phyloP scores from a whole-genome alignment of 116 monocot genomes.

The Zostera marina region DNA sequence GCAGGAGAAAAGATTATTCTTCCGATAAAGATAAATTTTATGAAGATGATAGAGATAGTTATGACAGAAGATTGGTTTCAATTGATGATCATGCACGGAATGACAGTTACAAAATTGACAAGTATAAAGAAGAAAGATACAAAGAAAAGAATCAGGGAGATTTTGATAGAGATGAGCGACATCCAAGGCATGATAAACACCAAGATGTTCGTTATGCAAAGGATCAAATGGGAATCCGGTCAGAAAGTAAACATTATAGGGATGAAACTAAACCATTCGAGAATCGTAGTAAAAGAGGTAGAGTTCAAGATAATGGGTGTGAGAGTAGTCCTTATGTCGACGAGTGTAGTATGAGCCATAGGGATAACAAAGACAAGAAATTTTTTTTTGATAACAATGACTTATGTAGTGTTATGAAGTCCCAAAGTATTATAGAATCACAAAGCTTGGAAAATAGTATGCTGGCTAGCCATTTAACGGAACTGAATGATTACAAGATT shows the following conservation, averaged over 20 bases:
- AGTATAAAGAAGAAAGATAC: constrained; percentile 25
- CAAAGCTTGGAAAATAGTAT: constrained; percentile 17
- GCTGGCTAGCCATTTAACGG: constrained; percentile 9
- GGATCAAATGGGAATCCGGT: constrained; percentile 19
- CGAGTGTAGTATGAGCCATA: constrained; percentile 16
- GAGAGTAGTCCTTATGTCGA: constrained; percentile 32
- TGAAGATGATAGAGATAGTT: constrained; percentile 22
- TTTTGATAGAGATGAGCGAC: constrained; percentile 21
- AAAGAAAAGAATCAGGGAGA: constrained; percentile 31
- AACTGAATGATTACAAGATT: constrained; percentile 11
- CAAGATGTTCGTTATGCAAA: constrained; percentile 34
- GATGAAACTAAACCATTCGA: constrained; percentile 33
- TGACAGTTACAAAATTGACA: constrained; percentile 30
- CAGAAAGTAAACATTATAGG: constrained; percentile 26
- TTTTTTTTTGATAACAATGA: constrained; percentile 35
- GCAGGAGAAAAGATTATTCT: constrained; percentile 26
- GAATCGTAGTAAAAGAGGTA: constrained; percentile 25
- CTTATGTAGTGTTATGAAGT: constrained; percentile 21
- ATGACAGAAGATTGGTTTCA: constrained; percentile 20
- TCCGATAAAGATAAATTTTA: constrained; percentile 28
- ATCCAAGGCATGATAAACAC: constrained; percentile 21
- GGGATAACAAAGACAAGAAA: constrained; percentile 45
- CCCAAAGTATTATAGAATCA: constrained; percentile 17
- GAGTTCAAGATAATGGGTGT: constrained; percentile 34
- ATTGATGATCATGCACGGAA: constrained; percentile 28